Base-by-base conservation (phyloP, 192 early-diverging fungal genomes). In the Backusella westeae region DNA sequence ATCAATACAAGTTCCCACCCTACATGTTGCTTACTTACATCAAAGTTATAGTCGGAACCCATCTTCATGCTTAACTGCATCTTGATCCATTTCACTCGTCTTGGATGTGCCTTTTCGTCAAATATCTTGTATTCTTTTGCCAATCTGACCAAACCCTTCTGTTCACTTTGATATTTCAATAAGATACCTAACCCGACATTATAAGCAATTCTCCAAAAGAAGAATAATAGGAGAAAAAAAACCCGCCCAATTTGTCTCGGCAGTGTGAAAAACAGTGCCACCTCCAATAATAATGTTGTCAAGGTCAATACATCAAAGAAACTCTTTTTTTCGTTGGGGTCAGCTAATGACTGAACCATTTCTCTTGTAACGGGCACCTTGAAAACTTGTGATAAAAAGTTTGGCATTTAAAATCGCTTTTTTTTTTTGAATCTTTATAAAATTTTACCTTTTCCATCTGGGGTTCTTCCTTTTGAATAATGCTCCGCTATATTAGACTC, bases 141-240 rank as follows among this genome's bases (percentile, higher is more conserved):
- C 82, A 86, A 89, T 10, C 85, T 81, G 15, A 96, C 92, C 26
- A 98, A 76, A 17, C 87, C 87, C 12, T 87, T 84, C 49, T 86
- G 85, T 70, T 92, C 90, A 78, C 93, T 95, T 85, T 96, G 95
- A 73, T 87, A 80, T 74, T 91, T 93, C 42, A 98, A 81, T 19
- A 97, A 79, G 63, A 89, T 83, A 14, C 97, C 97, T 17, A 98
- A 81, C 12, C 93, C 95, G 7, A 89, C 80, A 81, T 97, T 96
- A 85, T 97, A 97, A 69, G 89, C 85, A 32, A 89, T 77, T 69
- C 97, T 89, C 95, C 96, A 98, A 74, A 94, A 93, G 6, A 93
- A 69, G 81, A 96, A 96, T n/a, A 93, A 76, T 4, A 83, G 74
- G 73, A 96, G 67, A 78, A 94, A 94, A 52, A 93, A 73, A 69